Base-by-base conservation (phyloP, 2,329 filamentous ascomycete species). In the Botrytis medusae region DNA sequence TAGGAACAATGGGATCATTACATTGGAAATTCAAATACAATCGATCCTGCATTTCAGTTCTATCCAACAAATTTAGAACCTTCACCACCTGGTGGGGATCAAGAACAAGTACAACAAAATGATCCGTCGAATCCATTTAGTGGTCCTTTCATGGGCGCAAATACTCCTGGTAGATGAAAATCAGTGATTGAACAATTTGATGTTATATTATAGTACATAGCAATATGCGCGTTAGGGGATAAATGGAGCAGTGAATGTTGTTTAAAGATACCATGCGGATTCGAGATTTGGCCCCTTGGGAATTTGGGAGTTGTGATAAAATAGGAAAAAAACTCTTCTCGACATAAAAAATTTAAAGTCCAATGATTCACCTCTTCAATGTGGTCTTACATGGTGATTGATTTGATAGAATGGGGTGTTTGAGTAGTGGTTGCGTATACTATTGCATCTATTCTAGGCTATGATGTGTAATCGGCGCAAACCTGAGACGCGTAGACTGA, bases 1-100 rank as follows among this genome's bases (percentile, higher is more conserved):
- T 76, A 91, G 89, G 88, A 91, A 75, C 89, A 89, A 42, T 92
- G 90, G 90, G 90, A 92, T 79, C 88, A 86, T 10, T 92, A 91
- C 77, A 88, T 92, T 65, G 90, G 92, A 80, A 89, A 87, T 70
- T 85, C 87, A 9, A 84, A 76, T 34, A 64, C 75, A 1, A 70
- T 79, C 5, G 80, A 81, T 72, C 78, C 78, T 12, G 72, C 74
- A 2, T 80, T 80, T 62, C 79, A 79, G 70, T 80, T 80, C 70
- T 81, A 80, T 64, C 77, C 77, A 0, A 74, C 76, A 4, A 74
- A 71, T 25, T 70, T 76, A 32, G 79, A 79, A 59, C 73, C 76
- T 62, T 69, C 73, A 32, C 75, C 75, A 22, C 37, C 75, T 9
- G 77, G 74, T 59, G 61, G 65, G 8, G 76, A 61, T 40, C 75